Percentiles rank a stretch among this genome's conserved stretches.
Conservation (phyloP, 2,329 filamentous ascomycete genomes). For the Periconia sp. region DNA sequence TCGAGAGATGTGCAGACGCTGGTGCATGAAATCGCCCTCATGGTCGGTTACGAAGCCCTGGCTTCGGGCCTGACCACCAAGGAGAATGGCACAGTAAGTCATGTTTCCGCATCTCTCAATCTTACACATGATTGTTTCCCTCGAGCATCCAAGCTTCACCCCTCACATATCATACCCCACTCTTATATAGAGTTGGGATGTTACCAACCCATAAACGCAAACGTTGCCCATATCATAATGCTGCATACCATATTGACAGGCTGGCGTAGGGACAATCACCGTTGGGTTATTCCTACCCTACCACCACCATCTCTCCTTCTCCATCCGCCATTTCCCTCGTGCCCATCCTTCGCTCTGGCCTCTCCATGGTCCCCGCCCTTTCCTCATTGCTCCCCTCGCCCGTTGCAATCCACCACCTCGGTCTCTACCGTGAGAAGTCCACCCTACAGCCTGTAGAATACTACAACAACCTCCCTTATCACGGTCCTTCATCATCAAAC, state of each 20-base stretch:
- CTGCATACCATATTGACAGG: background rate
- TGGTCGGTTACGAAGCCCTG: slow-evolving; percentile 81
- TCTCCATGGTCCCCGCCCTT: slow-evolving; percentile 87
- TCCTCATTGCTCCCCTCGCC: slow-evolving; percentile 78
- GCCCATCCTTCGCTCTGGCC: slow-evolving; percentile 87
- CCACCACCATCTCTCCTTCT: slow-evolving; percentile 62
- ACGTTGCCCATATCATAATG: background rate
- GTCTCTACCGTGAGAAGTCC: slow-evolving; percentile 86
- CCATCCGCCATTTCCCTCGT: slow-evolving; percentile 76
- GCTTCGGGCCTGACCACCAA: slow-evolving; percentile 60
- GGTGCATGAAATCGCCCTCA: slow-evolving; percentile 81
- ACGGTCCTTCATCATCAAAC: slow-evolving; percentile 53
- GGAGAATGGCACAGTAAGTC: slow-evolving; percentile 65
- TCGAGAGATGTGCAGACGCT: slow-evolving; percentile 77
- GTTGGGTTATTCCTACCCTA: slow-evolving; percentile 74
- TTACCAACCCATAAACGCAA: background rate
- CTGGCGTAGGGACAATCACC: slow-evolving; percentile 69
- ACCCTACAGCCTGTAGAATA: slow-evolving; percentile 91
- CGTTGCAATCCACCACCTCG: slow-evolving; percentile 88
- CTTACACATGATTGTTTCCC: no score
- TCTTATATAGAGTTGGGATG: no score
- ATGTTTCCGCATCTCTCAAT: background rate
- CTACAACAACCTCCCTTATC: slow-evolving; percentile 94
- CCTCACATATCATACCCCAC: background rate
- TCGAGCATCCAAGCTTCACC: background rate